Evolutionary conservation across 2,329 filamentous ascomycete species (phyloP).

Genomic region (Microcyclospora tardicrescens): DNA sequence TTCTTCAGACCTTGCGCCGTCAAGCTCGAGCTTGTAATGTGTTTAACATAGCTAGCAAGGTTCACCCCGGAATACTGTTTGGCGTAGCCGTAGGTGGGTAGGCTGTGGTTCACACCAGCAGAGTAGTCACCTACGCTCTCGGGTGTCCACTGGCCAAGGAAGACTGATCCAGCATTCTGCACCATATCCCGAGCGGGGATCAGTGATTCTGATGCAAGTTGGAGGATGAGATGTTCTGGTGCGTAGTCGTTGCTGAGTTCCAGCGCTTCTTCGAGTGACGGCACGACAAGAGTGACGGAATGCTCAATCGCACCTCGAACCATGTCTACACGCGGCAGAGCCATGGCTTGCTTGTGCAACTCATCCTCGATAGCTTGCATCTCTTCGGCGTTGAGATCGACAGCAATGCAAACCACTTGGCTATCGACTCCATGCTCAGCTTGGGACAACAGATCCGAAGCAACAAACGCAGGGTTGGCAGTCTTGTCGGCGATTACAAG

Average conservation of each 20-base stretch:
- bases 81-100: conserved; percentile 94
- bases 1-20: conserved; percentile 74
- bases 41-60: conserved; percentile 88
- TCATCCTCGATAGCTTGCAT: conserved; percentile 81
- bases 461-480: conserved; percentile 87
- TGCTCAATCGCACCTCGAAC: conserved; percentile 82
- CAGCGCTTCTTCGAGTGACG: conserved; percentile 63
- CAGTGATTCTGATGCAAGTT: conserved; percentile 56
- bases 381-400: conserved; percentile 61
- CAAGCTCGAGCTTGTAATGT: conserved; percentile 89
- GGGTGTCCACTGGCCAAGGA: conserved; percentile 90
- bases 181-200: conserved; percentile 63
- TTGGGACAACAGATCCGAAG: conserved; percentile 85
- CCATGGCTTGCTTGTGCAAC: conserved; percentile 73
- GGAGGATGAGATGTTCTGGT: conserved; percentile 90
- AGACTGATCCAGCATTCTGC: conserved; percentile 89
- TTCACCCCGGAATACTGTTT: conserved; percentile 99
- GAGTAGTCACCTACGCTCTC: conserved; percentile 98
- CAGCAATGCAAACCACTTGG: conserved; percentile 81
- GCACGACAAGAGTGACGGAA: conserved; percentile 71
- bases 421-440: conserved; percentile 95
- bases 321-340: conserved; percentile 81
- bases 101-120: conserved; percentile 90
- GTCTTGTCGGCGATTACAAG: conserved; percentile 85
- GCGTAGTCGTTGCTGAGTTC: conserved; percentile 86